Evolutionary conservation across 257 asterid species (phyloP).

Genomic region (Cynanchum wilfordii): DNA sequence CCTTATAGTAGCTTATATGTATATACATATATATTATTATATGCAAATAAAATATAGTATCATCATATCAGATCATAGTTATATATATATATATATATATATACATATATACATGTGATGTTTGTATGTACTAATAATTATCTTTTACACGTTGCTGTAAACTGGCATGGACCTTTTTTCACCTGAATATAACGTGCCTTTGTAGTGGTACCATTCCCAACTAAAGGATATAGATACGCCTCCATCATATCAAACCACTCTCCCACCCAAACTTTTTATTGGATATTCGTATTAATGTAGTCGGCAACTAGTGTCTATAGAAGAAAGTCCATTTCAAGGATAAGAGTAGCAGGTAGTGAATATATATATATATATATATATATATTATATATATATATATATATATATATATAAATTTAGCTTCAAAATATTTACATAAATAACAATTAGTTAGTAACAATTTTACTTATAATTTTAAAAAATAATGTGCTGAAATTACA

Average conservation of each 20-base stretch:
- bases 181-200: slow-evolving; percentile 11
- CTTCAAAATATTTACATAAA: too few species aligned
- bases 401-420: too few species aligned
- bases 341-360: too few species aligned
- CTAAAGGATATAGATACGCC: not conserved
- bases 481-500: too few species aligned
- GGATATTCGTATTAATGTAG: not conserved
- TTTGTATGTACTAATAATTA: not conserved
- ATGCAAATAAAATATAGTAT: slow-evolving; percentile 8
- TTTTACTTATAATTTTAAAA: too few species aligned
- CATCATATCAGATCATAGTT: not conserved
- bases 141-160: not conserved
- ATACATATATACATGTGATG: not conserved
- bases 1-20: not conserved
- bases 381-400: too few species aligned
- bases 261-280: not conserved
- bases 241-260: not conserved
- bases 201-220: slow-evolving; percentile 4
- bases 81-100: not conserved
- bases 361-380: too few species aligned
- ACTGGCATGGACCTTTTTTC: slow-evolving; percentile 2
- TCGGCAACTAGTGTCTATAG: not conserved
- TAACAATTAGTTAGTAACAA: too few species aligned
- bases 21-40: not conserved
- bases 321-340: too few species aligned